Base-by-base conservation (phyloP, 257 asterid species). In the Hygrophila difformis region DNA sequence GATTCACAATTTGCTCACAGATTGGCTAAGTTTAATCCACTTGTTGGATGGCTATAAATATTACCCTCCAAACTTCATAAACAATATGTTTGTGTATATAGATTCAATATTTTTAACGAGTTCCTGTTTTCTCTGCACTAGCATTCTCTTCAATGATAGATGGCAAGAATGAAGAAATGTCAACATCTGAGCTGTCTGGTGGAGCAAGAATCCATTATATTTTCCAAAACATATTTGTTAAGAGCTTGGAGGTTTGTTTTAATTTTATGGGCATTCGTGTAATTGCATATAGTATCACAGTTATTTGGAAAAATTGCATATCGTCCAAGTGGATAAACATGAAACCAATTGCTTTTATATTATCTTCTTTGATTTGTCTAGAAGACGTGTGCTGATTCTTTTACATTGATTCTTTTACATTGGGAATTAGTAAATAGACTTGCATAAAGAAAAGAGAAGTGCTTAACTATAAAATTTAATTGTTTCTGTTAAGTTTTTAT, bases 171-270 rank as follows among this genome's bases (percentile, higher is more conserved):
- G 96, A 81, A 71, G 98, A 78, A 56, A 78, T 86, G 95, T 80
- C 89, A 57, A 91, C 98, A 19, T 57, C 78, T 33, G 96, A 91
- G 79, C 70, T 91, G 54, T 82, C 93, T 66, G 98, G 98, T 52
- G 98, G 98, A 55, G 95, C 98, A 52, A 76, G 98, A 71, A 80
- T 91, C 53, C 98, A 86, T 78, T 82, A 82, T 72, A 91, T 91
- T 51, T 91, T 91, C 62, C 96, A 86, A 68, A 70, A 69, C 55
- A 91, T 91, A 40, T 91, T 71, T 65, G 99, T 86, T 39, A 86
- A 76, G 75, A 61, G 84, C 69, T 67, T 86, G 79, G 97, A 86
- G 98, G 98, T 86, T 57, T 53, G 72, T 71, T 26, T 44, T 56
- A 47, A 33, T 56, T 21, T 40, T 56, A 35, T 61, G 18, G 45